Base-by-base conservation (phyloP, 257 asterid genomes). In the Solanum microdontum region DNA sequence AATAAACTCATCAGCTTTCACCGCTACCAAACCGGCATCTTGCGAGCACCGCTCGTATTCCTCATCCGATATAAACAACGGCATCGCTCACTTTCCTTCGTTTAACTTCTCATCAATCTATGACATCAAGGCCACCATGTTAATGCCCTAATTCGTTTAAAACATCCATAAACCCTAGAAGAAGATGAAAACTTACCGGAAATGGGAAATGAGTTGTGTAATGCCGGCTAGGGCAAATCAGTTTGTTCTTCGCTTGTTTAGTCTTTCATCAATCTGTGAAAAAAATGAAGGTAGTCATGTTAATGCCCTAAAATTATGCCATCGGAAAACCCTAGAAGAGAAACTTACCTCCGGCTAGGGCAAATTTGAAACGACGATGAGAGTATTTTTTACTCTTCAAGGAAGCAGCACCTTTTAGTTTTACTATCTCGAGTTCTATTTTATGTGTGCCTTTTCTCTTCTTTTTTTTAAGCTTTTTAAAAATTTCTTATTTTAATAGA, bases 1-100 rank as follows among this genome's bases (percentile, higher is more conserved):
- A 66, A 97, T 94, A 88, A 94, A 95, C 4, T 91, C 92, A 84
- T 97, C 99, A 30, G 99, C 99, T 94, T 93, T 94, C 92, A 92
- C 96, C 90, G 94, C 95, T 91, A 97, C 92, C 75, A 89, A 86
- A 32, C 88, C 88, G 11, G 88, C 93, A 75, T 97, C 96, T 84
- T 90, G 88, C 87, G 98, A 92, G 88, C 91, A 92, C 82, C 87
- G 91, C 87, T 87, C 93, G 88, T 89, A 95, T 88, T 96, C 99
- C 84, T 94, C 99, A 12, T 94, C 95, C 32, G 99, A 92, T 79
- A 97, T 34, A 83, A 97, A 97, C 64, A 95, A 89, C 90, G 99
- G 99, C 99, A 97, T 97, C 60, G 75, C 88, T 75, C 37, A 45
- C 83, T 55, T 37, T 34, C 26, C 24, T 73, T 73, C 75, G n/a